Conservation (phyloP, 495 filamentous ascomycete genomes). For the Rostrohypoxylon terebratum region DNA sequence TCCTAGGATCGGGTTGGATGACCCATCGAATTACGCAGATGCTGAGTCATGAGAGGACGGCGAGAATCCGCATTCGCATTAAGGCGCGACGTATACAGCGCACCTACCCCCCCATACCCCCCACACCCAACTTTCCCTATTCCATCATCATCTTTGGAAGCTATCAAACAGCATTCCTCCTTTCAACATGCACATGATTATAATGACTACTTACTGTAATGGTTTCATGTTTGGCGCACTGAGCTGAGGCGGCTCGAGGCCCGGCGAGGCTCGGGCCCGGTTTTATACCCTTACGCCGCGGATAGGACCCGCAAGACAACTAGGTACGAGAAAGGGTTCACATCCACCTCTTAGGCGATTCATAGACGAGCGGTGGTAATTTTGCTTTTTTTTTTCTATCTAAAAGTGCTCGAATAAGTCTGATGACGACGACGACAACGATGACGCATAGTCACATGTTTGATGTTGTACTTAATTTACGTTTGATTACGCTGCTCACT, state of each 20-base stretch:
- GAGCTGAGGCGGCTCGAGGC: constrained; percentile 14
- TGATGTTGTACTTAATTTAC: constrained; percentile 2
- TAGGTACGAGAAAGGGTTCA: constrained; percentile 1
- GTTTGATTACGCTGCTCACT: neutral
- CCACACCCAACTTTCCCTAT: neutral
- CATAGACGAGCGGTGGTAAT: neutral
- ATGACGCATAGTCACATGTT: neutral
- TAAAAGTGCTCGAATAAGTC: neutral
- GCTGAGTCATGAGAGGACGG: constrained; percentile 21
- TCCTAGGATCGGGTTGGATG: constrained; percentile 24
- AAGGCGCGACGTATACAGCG: neutral
- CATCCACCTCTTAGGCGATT: neutral
- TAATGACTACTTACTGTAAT: constrained; percentile 34
- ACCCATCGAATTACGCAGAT: constrained; percentile 32
- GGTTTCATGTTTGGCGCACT: constrained; percentile 39
- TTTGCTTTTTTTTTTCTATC: constrained; percentile 10
- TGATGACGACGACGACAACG: constrained; percentile 1
- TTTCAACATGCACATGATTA: constrained; percentile 17
- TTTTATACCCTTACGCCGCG: constrained; percentile 35
- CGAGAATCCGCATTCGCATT: neutral
- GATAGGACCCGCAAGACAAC: constrained; percentile 3
- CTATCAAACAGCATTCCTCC: neutral
- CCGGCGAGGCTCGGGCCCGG: constrained; percentile 35
- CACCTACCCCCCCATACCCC: neutral
- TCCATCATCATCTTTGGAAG: neutral